Base-by-base conservation (phyloP, 2,329 filamentous ascomycete genomes). In the Claviceps digitariae region DNA sequence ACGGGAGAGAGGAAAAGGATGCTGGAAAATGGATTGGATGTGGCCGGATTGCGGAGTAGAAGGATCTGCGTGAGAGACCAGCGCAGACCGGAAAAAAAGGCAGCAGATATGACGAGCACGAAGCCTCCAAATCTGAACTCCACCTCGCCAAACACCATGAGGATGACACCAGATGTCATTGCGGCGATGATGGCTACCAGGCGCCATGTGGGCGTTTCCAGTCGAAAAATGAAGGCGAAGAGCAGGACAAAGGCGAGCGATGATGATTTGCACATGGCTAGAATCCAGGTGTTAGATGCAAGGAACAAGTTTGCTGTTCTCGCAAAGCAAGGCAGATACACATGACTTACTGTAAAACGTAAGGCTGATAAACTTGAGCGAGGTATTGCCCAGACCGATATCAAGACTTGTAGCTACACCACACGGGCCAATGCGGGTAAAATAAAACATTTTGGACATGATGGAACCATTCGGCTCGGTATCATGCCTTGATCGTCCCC, bases 61-160 rank as follows among this genome's bases (percentile, higher is more conserved):
- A 98, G 81, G 56, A 98, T 95, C 66, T 98, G 93, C 0, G 93
- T 97, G n/a, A 98, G 74, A n/a, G 82, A 88, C 93, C 93, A 98
- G 61, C 93, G 85, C 72, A 98, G 95, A 52, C 93, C 93, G 1
- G 90, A 95, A 66, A 95, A 95, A 71, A 95, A 93, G 51, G 90
- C 88, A 13, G 93, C 90, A 0, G 85, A 83, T 68, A 98, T 97
- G 70, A 97, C 87, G 58, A 98, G 84, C 48, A 89, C 70, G 68
- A 98, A 98, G 44, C 93, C 93, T 31, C 88, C 76, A 0, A 85
- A 75, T 61, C 90, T 83, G 70, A 98, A 98, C 50, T 89, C 83
- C 40, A 94, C 84, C 70, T 98, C 93, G 56, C 91, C 93, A 6
- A 90, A 89, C 0, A 97, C 93, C 93, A 98, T 98, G 83, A 97